phyloP scores from a whole-genome alignment of 768 basidiomycete species.

The Leccinellum luteum region DNA sequence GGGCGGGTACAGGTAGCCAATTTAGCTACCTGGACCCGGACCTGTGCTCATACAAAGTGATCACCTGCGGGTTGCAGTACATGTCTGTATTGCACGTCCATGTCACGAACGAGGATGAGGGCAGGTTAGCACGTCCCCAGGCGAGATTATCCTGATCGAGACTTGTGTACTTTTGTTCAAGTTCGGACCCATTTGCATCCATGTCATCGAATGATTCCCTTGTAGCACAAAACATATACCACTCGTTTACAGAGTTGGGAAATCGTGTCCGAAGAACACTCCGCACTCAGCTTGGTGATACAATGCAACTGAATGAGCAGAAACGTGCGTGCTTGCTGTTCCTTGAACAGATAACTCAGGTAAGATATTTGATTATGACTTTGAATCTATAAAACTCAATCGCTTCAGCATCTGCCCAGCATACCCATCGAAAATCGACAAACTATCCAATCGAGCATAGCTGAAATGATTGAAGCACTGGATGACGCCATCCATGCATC shows the following conservation, averaged over 20 bases:
- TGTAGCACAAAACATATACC: neutral
- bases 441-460: neutral
- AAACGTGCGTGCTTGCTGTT: neutral
- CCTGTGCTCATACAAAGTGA: too few relatives aligned
- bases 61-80: too few relatives aligned
- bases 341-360: neutral
- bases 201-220: neutral
- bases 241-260: neutral
- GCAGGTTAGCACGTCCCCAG: too few relatives aligned
- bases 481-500: neutral
- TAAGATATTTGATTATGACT: too few relatives aligned
- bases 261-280: neutral
- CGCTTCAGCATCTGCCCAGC: neutral
- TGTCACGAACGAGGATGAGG: too few relatives aligned
- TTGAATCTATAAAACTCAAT: too few relatives aligned
- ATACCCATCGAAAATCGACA: neutral
- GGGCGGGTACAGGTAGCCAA: too few relatives aligned
- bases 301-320: neutral
- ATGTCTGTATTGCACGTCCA: too few relatives aligned
- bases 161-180: too few relatives aligned
- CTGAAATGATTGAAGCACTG: neutral
- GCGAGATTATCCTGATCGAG: too few relatives aligned
- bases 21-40: too few relatives aligned
- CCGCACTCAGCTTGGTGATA: neutral
- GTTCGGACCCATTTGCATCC: too few relatives aligned